phyloP scores from a whole-genome alignment of 352 stramenopile species.

The Pythium biforme region DNA sequence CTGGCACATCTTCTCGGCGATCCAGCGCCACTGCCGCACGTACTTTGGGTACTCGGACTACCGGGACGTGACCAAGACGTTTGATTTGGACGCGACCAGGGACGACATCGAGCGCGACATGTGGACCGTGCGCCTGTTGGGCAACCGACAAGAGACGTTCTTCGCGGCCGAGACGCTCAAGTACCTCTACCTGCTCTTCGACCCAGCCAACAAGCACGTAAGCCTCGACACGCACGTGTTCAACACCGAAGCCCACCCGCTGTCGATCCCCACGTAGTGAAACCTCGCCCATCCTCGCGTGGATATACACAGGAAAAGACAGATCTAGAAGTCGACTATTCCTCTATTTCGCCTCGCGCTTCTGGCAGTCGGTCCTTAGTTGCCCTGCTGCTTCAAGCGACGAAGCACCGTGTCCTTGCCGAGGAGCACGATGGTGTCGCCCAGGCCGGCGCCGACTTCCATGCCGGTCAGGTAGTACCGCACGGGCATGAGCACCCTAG shows the following conservation, averaged over 20 bases:
- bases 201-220: conserved; percentile 61
- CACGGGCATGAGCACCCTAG: conserved; percentile 86
- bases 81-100: conserved; percentile 4
- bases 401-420: conserved; percentile 57
- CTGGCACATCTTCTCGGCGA: conserved; percentile 93
- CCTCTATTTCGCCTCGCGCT: background rate
- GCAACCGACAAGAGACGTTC: conserved; percentile 98
- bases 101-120: conserved; percentile 13
- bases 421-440: conserved; percentile 80
- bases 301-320: background rate
- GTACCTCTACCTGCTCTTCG: conserved; percentile 96
- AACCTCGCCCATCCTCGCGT: background rate
- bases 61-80: conserved; percentile 35
- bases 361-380: background rate
- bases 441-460: conserved; percentile 80
- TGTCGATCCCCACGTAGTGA: conserved; percentile 35
- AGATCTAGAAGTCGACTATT: too few relatives aligned
- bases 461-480: conserved; percentile 86
- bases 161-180: conserved; percentile 99
- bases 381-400: conserved; percentile 23
- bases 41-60: conserved; percentile 86
- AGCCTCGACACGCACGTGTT: conserved; percentile 94
- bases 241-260: conserved; percentile 95
- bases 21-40: conserved; percentile 92
- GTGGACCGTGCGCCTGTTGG: conserved; percentile 22